A percentile compares a stretch with the other conserved stretches of the same genome.
These are phyloP conservation scores for Blastocystis sp. DNA, from an alignment of 352 stramenopile genomes.

Conservation along the genomic window DNA sequence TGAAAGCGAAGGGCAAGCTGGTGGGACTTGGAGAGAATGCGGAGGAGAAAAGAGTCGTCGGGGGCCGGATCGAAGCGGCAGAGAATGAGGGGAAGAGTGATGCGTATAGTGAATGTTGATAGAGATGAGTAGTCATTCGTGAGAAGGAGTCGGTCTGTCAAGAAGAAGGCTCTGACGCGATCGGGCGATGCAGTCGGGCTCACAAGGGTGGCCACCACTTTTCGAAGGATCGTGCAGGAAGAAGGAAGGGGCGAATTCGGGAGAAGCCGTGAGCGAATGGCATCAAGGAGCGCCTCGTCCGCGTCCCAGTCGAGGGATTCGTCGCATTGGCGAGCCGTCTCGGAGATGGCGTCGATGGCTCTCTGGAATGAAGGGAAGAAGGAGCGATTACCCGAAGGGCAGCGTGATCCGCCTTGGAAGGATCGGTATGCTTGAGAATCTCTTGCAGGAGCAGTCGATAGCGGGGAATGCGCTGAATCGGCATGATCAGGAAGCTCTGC, in stretches of 20 bases:
- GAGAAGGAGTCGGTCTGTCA: constrained; percentile 26
- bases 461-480: constrained; percentile 22
- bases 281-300: constrained; percentile 22
- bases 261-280: not conserved
- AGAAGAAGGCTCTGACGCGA: constrained; percentile 18
- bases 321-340: not conserved
- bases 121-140: too few relatives aligned
- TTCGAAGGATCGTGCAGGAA: not conserved
- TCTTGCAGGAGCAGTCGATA: constrained; percentile 12
- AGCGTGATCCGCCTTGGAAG: not conserved
- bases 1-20: not conserved
- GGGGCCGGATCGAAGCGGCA: too few relatives aligned
- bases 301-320: not conserved
- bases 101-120: too few relatives aligned
- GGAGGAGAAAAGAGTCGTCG: not conserved
- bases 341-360: not conserved
- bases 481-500: constrained; percentile 24
- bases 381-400: not conserved
- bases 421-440: constrained; percentile 15
- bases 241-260: not conserved
- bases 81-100: too few relatives aligned
- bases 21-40: not conserved
- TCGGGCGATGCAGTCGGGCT: not conserved
- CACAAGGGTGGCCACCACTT: not conserved
- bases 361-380: not conserved